Percentiles rank a stretch among this genome's conserved stretches.
Conservation (phyloP, 192 early-diverging fungal genomes). For the Allomyces macrogynus region DNA sequence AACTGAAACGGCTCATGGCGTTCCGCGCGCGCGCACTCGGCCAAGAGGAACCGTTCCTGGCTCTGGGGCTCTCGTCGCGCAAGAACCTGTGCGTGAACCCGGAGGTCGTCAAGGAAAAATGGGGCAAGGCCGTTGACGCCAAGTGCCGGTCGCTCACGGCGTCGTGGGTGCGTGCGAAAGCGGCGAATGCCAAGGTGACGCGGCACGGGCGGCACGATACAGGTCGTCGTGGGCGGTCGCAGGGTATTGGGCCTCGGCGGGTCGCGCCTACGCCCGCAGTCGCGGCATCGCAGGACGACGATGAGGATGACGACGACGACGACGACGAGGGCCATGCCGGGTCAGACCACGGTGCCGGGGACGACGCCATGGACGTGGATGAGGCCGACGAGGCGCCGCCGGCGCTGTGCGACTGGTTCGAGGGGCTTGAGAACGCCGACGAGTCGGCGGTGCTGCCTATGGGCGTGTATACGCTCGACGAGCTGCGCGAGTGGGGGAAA, state of each 20-base stretch:
- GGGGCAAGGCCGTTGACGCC: slow-evolving; percentile 69
- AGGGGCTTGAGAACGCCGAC: slow-evolving; percentile 48
- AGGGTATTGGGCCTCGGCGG: too few relatives aligned
- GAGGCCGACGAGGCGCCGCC: not conserved
- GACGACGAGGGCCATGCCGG: not conserved
- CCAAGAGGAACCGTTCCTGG: slow-evolving; percentile 60
- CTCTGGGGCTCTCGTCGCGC: slow-evolving; percentile 77
- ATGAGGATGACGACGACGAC: too few relatives aligned
- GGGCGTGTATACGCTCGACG: slow-evolving; percentile 93
- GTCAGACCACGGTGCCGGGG: not conserved
- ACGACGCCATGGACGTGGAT: slow-evolving; percentile 1
- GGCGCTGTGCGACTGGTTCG: slow-evolving; percentile 6
- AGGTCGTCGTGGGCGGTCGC: too few relatives aligned
- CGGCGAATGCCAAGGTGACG: slow-evolving; percentile 12
- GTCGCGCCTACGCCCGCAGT: not conserved
- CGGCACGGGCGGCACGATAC: slow-evolving; percentile 7
- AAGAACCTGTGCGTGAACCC: slow-evolving; percentile 90
- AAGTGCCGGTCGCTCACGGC: slow-evolving; percentile 82
- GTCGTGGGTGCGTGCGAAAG: slow-evolving; percentile 70
- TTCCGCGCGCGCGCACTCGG: slow-evolving; percentile 51
- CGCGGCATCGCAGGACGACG: not conserved
- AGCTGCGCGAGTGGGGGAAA: slow-evolving; percentile 59
- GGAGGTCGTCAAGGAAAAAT: slow-evolving; percentile 65
- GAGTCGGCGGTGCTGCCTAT: slow-evolving; percentile 42
- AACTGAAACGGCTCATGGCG: slow-evolving; percentile 76